A percentile compares a stretch with the other conserved stretches of the same genome.
These are phyloP conservation scores for Ceratocystis smalleyi DNA, from an alignment of 2,329 filamentous ascomycete species.

Conservation along the genomic window DNA sequence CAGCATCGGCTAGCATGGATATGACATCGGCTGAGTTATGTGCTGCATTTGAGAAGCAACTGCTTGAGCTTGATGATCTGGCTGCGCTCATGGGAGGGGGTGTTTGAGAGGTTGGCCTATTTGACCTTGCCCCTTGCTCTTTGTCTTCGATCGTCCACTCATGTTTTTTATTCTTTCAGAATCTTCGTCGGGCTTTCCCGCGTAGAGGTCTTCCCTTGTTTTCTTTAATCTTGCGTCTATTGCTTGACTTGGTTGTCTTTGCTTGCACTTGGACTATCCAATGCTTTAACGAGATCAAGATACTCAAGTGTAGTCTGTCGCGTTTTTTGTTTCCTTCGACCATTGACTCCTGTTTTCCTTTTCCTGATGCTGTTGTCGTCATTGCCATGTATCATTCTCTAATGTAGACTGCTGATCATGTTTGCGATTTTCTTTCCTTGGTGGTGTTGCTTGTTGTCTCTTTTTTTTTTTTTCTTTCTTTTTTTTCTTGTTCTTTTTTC, in stretches of 20 bases:
- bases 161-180: not conserved
- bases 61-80: conserved; percentile 44
- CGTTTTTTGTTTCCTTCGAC: not conserved
- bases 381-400: conserved; percentile 7
- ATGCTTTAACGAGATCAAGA: not conserved
- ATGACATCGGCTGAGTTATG: conserved; percentile 46
- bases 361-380: not conserved
- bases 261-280: not conserved
- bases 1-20: conserved; percentile 25
- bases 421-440: not conserved
- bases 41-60: conserved; percentile 42
- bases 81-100: conserved; percentile 49
- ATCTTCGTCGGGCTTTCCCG: not conserved
- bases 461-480: not conserved
- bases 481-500: conserved; percentile 1
- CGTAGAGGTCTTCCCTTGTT: no score
- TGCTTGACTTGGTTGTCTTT: not conserved
- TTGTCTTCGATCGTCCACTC: not conserved
- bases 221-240: not conserved
- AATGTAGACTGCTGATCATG: conserved; percentile 6
- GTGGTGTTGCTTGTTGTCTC: not conserved
- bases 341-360: not conserved
- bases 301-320: not conserved
- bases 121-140: not conserved
- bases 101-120: conserved; percentile 26